These are phyloP conservation scores for Lophiostoma macrostomum DNA, from an alignment of 495 filamentous ascomycete genomes.

Conservation along the genomic window DNA sequence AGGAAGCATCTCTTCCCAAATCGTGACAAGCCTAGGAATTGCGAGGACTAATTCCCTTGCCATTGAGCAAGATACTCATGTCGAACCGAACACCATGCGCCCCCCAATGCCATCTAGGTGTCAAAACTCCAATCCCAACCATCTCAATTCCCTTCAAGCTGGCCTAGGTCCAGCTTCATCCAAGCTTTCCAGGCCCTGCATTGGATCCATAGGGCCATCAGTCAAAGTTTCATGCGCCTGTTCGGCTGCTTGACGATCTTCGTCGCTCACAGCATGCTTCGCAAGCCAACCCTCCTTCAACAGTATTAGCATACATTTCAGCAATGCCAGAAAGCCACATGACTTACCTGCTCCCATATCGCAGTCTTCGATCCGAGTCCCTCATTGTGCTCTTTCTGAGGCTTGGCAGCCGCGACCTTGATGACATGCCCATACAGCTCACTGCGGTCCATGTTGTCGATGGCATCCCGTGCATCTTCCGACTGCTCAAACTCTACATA, in stretches of 20 bases:
- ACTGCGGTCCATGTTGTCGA: constrained; percentile 98
- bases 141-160: constrained; percentile 11
- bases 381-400: constrained; percentile 82
- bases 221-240: constrained; percentile 50
- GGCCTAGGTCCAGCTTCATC: constrained; percentile 91
- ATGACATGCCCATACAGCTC: constrained; percentile 92
- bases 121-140: neutral
- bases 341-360: constrained; percentile 88
- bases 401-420: constrained; percentile 87
- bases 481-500: constrained; percentile 91
- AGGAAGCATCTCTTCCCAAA: neutral
- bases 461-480: constrained; percentile 87
- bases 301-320: constrained; percentile 36
- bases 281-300: constrained; percentile 86
- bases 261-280: constrained; percentile 84
- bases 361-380: constrained; percentile 92
- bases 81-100: constrained; percentile 4
- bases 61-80: too few species aligned
- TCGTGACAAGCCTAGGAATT: too few species aligned
- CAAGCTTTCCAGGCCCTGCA: constrained; percentile 90
- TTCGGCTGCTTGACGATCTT: constrained; percentile 68
- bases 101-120: neutral
- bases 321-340: neutral
- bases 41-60: too few species aligned
- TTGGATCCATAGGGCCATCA: constrained; percentile 71